Evolutionary conservation across 1,284 basidiomycete genomes (phyloP).

Genomic region (Boletus semigastroideus): DNA sequence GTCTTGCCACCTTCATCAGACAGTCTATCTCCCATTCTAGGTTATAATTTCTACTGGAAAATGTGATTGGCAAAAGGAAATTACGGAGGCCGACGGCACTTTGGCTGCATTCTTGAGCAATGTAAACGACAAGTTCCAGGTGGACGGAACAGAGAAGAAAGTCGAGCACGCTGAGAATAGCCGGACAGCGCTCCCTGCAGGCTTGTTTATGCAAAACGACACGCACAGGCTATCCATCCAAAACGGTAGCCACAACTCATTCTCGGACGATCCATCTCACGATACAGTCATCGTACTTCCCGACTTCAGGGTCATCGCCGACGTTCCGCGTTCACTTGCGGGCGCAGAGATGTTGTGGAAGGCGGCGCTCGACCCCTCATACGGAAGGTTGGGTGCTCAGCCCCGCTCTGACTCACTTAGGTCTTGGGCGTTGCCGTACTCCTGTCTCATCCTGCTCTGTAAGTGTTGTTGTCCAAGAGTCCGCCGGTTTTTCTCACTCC

Average conservation of each 20-base stretch:
- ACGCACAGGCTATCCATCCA: slow-evolving; percentile 68
- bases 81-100: slow-evolving; percentile 65
- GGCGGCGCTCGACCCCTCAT: slow-evolving; percentile 55
- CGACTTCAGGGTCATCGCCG: slow-evolving; percentile 81
- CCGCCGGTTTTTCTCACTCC: slow-evolving; percentile 1
- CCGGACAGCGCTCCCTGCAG: slow-evolving; percentile 36
- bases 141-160: slow-evolving; percentile 25
- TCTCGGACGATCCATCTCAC: slow-evolving; percentile 55
- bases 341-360: slow-evolving; percentile 75
- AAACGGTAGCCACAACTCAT: slow-evolving; percentile 75
- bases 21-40: slow-evolving; percentile 35
- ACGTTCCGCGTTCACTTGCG: slow-evolving; percentile 58
- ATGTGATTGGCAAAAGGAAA: slow-evolving; percentile 80
- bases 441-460: slow-evolving; percentile 81
- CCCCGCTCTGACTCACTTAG: slow-evolving; percentile 48
- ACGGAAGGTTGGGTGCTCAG: slow-evolving; percentile 44
- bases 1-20: neutral
- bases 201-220: slow-evolving; percentile 57
- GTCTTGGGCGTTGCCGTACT: slow-evolving; percentile 76
- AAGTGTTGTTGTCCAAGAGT: slow-evolving; percentile 27
- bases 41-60: slow-evolving; percentile 87
- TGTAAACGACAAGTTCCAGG: slow-evolving; percentile 30
- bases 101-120: slow-evolving; percentile 63
- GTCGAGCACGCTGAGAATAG: slow-evolving; percentile 16
- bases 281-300: slow-evolving; percentile 87